phyloP scores from a whole-genome alignment of 129 eudicot genomes.

The Tanacetum coccineum region DNA sequence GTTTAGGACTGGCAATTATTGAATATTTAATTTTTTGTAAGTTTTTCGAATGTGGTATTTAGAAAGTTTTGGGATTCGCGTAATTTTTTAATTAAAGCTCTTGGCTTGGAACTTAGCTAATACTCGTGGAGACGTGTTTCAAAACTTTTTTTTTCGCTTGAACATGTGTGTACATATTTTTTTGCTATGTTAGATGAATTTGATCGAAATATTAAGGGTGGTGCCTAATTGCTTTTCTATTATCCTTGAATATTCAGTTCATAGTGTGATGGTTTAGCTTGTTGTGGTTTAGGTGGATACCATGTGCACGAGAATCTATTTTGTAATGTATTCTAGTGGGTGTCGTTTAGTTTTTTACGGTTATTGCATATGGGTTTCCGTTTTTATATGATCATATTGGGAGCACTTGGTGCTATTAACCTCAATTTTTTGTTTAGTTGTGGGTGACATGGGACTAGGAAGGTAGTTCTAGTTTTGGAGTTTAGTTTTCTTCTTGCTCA shows the following conservation, averaged over 20 bases:
- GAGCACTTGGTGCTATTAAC: too few relatives aligned
- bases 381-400: neutral
- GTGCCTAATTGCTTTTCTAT: neutral
- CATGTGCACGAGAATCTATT: slow-evolving; percentile 1
- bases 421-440: too few relatives aligned
- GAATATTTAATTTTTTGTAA: too few relatives aligned
- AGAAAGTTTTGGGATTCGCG: too few relatives aligned
- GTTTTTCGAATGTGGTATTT: too few relatives aligned
- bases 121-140: slow-evolving; percentile 1
- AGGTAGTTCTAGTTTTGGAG: neutral
- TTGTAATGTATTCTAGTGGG: slow-evolving; percentile 12
- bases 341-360: neutral
- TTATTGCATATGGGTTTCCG: slow-evolving; percentile 1
- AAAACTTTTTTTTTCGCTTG: neutral
- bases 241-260: neutral
- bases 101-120: slow-evolving; percentile 6
- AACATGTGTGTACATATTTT: too few relatives aligned
- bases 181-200: neutral
- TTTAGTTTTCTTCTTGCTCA: slow-evolving; percentile 7
- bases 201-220: too few relatives aligned
- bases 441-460: slow-evolving; percentile 5
- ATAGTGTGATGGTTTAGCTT: neutral
- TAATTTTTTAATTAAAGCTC: too few relatives aligned
- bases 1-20: too few relatives aligned
- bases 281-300: neutral